These are phyloP conservation scores for Euphorbia celastroides DNA, from an alignment of 441 rosid genomes.

Conservation along the genomic window DNA sequence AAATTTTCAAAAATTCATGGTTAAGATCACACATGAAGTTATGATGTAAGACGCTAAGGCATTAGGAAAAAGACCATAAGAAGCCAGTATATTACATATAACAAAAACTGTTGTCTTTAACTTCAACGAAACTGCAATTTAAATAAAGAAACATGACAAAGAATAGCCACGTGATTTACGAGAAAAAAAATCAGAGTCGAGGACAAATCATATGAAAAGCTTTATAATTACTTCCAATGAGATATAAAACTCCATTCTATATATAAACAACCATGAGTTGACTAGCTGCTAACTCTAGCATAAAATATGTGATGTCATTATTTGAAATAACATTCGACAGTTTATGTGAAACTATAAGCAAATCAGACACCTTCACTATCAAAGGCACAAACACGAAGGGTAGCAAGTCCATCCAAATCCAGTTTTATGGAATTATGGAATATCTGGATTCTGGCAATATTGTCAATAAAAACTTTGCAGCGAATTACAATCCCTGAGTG, in stretches of 20 bases:
- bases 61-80: neutral
- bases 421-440: constrained; percentile 91
- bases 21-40: neutral
- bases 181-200: neutral
- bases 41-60: neutral
- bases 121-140: neutral
- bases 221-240: neutral
- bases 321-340: neutral
- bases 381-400: constrained; percentile 83
- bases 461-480: constrained; percentile 96
- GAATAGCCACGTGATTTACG: neutral
- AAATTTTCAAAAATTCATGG: neutral
- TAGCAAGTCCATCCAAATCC: constrained; percentile 95
- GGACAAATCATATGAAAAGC: neutral
- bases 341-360: neutral
- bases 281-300: neutral
- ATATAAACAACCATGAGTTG: neutral
- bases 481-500: constrained; percentile 83
- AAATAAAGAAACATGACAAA: neutral
- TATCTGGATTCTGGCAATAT: constrained; percentile 81
- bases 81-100: neutral
- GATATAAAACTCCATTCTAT: neutral
- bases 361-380: constrained; percentile 64
- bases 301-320: neutral
- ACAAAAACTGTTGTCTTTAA: neutral